phyloP scores from a whole-genome alignment of 208 protist genomes.

The Trypanosoma avium region DNA sequence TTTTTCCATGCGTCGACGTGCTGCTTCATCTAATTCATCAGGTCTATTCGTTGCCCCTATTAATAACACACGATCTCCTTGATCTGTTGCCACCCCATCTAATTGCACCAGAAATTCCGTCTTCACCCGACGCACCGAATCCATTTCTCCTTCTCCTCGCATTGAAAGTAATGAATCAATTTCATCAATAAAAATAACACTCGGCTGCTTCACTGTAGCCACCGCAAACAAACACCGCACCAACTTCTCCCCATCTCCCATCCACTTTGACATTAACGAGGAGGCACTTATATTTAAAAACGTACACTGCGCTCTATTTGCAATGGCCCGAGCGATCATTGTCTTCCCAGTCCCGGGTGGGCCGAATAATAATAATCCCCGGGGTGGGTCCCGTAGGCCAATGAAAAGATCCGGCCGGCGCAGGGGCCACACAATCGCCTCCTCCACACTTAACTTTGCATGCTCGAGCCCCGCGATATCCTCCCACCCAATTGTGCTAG shows the following conservation, averaged over 20 bases:
- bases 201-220: constrained; percentile 78
- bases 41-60: constrained; percentile 92
- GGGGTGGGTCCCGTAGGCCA: constrained; percentile 78
- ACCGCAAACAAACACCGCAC: constrained; percentile 90
- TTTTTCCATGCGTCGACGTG: constrained; percentile 88
- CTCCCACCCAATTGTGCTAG: constrained; percentile 59
- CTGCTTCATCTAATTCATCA: constrained; percentile 89
- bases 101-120: constrained; percentile 99
- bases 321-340: constrained; percentile 91
- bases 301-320: constrained; percentile 62
- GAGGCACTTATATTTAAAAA: constrained; percentile 92
- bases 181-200: constrained; percentile 94
- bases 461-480: constrained; percentile 79
- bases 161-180: constrained; percentile 92
- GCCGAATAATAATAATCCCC: constrained; percentile 88
- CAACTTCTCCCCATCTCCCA: constrained; percentile 91
- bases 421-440: constrained; percentile 82
- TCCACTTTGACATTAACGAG: constrained; percentile 90
- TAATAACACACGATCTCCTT: constrained; percentile 80
- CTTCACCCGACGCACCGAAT: constrained; percentile 96
- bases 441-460: constrained; percentile 81
- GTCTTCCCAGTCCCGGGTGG: constrained; percentile 93
- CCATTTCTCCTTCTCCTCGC: constrained; percentile 81
- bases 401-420: constrained; percentile 76
- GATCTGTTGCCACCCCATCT: constrained; percentile 77